phyloP scores from a whole-genome alignment of 2,329 filamentous ascomycete species.

The Arthrobotrys musiformis region DNA sequence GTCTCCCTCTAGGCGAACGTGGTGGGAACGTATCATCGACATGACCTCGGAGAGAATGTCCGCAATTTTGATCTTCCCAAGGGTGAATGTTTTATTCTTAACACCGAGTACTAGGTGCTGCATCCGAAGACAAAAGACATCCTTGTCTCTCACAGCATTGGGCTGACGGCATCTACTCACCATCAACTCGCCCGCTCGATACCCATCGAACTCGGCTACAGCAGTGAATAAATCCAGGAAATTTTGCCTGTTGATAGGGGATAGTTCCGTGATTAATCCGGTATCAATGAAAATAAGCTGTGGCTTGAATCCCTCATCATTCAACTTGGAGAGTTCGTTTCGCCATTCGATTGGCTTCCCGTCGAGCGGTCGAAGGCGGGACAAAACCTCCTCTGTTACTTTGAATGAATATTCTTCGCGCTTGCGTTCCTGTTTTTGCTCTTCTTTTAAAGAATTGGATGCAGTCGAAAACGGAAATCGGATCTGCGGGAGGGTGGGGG shows the following conservation, averaged over 20 bases:
- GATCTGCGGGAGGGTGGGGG: slow-evolving; percentile 70
- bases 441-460: slow-evolving; percentile 59
- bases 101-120: slow-evolving; percentile 92
- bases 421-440: slow-evolving; percentile 59
- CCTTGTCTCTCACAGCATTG: slow-evolving; percentile 84
- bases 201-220: slow-evolving; percentile 95
- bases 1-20: slow-evolving; percentile 93
- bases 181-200: slow-evolving; percentile 94
- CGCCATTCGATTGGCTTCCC: slow-evolving; percentile 77
- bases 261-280: slow-evolving; percentile 92
- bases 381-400: slow-evolving; percentile 86
- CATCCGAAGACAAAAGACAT: slow-evolving; percentile 95
- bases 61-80: slow-evolving; percentile 95
- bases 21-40: slow-evolving; percentile 88
- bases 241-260: slow-evolving; percentile 83
- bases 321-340: slow-evolving; percentile 77
- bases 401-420: slow-evolving; percentile 67
- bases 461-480: slow-evolving; percentile 60
- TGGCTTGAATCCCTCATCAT: slow-evolving; percentile 87
- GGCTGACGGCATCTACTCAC: slow-evolving; percentile 93
- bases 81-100: slow-evolving; percentile 87
- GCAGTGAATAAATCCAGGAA: slow-evolving; percentile 96
- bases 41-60: slow-evolving; percentile 92
- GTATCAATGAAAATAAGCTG: slow-evolving; percentile 98
- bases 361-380: slow-evolving; percentile 78